Percentiles rank a stretch among this genome's conserved stretches.
Conservation (phyloP, 2,329 filamentous ascomycete species). For the Calonectria honghensis region DNA sequence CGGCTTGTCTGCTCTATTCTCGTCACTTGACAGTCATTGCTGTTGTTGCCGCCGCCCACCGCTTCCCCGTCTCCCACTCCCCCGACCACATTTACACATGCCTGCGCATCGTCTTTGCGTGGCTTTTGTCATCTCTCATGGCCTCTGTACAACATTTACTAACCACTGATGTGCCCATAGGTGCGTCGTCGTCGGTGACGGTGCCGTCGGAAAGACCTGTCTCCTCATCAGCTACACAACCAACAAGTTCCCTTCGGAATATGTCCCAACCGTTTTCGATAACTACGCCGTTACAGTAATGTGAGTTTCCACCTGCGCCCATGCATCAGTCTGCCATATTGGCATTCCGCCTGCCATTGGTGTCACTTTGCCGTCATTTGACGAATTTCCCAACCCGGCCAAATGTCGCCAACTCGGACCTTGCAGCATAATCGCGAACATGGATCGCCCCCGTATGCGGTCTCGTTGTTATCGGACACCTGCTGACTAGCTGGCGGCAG, state of each 20-base stretch:
- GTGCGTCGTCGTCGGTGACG: constrained; percentile 99
- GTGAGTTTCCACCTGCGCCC: constrained; percentile 76
- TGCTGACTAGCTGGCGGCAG: constrained; percentile 67
- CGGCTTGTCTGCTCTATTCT: constrained; percentile 36
- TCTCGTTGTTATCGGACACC: constrained; percentile 19
- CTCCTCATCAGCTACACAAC: constrained; percentile 99
- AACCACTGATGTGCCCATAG: constrained; percentile 67
- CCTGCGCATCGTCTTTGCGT: constrained; percentile 46
- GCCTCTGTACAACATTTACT: constrained; percentile 40
- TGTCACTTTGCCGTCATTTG: constrained; percentile 33
- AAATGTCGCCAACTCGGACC: constrained; percentile 33
- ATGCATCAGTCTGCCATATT: constrained; percentile 45
- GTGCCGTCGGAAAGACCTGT: constrained; percentile 99
- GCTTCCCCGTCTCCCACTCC: constrained; percentile 16
- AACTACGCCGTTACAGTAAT: constrained; percentile 99
- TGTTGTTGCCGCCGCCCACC: constrained; percentile 28
- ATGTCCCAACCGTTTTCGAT: constrained; percentile 99
- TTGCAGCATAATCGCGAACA: constrained; percentile 28
- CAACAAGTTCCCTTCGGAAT: constrained; percentile 99
- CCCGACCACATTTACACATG: constrained; percentile 27
- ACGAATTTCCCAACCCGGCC: constrained; percentile 24
- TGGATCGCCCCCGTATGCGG: constrained; percentile 21
- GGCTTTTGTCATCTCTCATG: constrained; percentile 10
- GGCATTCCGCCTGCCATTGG: constrained; percentile 42
- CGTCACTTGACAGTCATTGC: background rate